A percentile compares a stretch with the other conserved stretches of the same genome.
These are phyloP conservation scores for Dioszegia hungarica DNA, from an alignment of 768 basidiomycete species.

Conservation along the genomic window DNA sequence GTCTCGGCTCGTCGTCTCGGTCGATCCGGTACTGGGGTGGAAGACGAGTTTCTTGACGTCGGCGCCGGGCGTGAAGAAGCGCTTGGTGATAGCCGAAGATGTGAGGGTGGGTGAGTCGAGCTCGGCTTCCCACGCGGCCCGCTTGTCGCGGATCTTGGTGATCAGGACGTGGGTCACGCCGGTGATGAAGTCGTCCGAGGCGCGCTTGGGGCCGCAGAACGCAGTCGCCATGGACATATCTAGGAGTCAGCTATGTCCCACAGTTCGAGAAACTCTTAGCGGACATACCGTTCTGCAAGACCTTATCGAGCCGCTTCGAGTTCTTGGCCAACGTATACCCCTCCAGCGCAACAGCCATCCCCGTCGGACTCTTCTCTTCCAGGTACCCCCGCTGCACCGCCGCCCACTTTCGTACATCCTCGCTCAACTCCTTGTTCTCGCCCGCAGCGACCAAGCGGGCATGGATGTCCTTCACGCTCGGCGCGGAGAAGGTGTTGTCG, in stretches of 20 bases:
- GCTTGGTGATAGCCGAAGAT: slow-evolving; percentile 46
- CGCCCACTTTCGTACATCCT: slow-evolving; percentile 68
- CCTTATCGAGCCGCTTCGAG: slow-evolving; percentile 58
- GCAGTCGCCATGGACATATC: slow-evolving; percentile 80
- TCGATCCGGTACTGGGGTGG: slow-evolving; percentile 30
- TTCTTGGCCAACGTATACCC: slow-evolving; percentile 69
- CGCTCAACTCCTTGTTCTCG: slow-evolving; percentile 48
- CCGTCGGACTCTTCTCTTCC: slow-evolving; percentile 76
- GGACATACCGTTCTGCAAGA: slow-evolving; percentile 62
- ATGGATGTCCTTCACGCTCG: slow-evolving; percentile 69
- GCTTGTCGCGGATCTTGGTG: slow-evolving; percentile 51
- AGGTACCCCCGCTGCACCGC: slow-evolving; percentile 61
- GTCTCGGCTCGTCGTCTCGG: slow-evolving; percentile 27
- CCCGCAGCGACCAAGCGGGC: slow-evolving; percentile 53
- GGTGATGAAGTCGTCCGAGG: slow-evolving; percentile 63
- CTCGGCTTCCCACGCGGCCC: slow-evolving; percentile 51
- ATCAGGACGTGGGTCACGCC: slow-evolving; percentile 71
- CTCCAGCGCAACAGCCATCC: slow-evolving; percentile 78
- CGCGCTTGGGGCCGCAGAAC: slow-evolving; percentile 55
- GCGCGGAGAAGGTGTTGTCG: slow-evolving; percentile 69
- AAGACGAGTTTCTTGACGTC: slow-evolving; percentile 14
- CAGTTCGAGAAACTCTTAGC: background rate
- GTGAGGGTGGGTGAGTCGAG: background rate
- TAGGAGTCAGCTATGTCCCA: background rate
- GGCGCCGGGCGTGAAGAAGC: slow-evolving; percentile 10